These are phyloP conservation scores for Cercospora sesami DNA, from an alignment of 2,329 filamentous ascomycete genomes.

Conservation along the genomic window DNA sequence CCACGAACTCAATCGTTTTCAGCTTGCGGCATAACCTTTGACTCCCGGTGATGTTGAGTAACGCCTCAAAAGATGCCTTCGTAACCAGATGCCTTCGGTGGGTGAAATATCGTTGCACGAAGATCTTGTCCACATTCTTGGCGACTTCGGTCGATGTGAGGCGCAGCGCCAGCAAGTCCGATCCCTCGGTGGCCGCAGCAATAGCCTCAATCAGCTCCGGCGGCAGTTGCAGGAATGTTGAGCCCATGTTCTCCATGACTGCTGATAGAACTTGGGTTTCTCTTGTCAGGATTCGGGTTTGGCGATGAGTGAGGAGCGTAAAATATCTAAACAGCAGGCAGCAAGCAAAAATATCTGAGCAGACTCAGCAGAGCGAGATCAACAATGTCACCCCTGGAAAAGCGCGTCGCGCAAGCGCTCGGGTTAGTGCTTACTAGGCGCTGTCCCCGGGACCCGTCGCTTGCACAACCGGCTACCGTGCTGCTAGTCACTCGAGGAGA, in stretches of 20 bases:
- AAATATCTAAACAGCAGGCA: neutral
- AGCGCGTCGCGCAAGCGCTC: neutral
- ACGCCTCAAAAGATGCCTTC: slow-evolving; percentile 5
- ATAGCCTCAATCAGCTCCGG: slow-evolving; percentile 88
- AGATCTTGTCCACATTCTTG: slow-evolving; percentile 9
- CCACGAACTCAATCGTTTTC: slow-evolving; percentile 8
- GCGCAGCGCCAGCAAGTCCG: slow-evolving; percentile 7
- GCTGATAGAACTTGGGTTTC: neutral
- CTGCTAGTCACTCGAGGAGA: neutral
- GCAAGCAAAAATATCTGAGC: neutral
- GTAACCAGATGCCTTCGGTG: slow-evolving; percentile 7
- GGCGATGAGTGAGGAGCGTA: neutral
- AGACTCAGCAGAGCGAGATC: neutral
- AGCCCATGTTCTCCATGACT: neutral
- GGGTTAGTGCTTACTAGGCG: neutral
- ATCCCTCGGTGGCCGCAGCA: slow-evolving; percentile 50
- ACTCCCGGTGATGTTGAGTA: slow-evolving; percentile 8
- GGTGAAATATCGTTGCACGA: slow-evolving; percentile 8
- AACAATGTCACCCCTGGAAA: neutral
- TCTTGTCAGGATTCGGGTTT: neutral
- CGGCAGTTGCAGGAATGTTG: slow-evolving; percentile 73
- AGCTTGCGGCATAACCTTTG: slow-evolving; percentile 3
- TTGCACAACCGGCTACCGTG: neutral
- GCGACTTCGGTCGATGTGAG: slow-evolving; percentile 1
- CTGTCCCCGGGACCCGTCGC: neutral